Percentiles rank a stretch among this genome's conserved stretches.
Conservation (phyloP, 2,329 filamentous ascomycete genomes). For the Venturia aucupariae region DNA sequence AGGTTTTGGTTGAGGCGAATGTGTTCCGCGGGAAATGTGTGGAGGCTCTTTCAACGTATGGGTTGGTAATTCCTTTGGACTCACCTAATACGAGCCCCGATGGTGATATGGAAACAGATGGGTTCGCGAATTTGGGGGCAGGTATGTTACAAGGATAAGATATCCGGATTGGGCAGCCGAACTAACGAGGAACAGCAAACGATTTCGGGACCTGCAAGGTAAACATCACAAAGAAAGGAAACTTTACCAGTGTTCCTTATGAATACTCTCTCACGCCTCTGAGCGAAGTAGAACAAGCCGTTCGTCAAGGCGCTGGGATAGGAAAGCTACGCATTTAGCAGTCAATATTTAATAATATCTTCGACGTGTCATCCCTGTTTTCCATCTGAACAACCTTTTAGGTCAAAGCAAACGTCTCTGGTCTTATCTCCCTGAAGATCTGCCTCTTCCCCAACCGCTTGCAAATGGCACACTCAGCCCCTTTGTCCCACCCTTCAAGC, state of each 20-base stretch:
- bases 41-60: conserved; percentile 45
- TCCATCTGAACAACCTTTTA: neutral
- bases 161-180: neutral
- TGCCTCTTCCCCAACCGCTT: neutral
- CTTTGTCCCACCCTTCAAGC: neutral
- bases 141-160: conserved; percentile 27
- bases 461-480: neutral
- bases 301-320: conserved; percentile 38
- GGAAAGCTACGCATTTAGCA: conserved; percentile 33
- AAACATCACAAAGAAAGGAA: conserved; percentile 45
- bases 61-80: conserved; percentile 46
- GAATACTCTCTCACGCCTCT: conserved; percentile 41
- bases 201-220: conserved; percentile 41
- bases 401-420: neutral
- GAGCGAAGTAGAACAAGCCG: conserved; percentile 31
- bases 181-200: conserved; percentile 26
- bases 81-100: conserved; percentile 45
- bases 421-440: neutral
- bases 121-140: conserved; percentile 45
- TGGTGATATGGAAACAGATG: conserved; percentile 46
- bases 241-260: conserved; percentile 42
- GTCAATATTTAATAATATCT: too few species aligned
- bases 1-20: conserved; percentile 42
- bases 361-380: too few species aligned
- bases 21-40: conserved; percentile 39